Evolutionary conservation across 2,329 filamentous ascomycete genomes (phyloP), one percentile per base, ranked within the genome.

Genomic region (Colletotrichum sansevieriae): DNA sequence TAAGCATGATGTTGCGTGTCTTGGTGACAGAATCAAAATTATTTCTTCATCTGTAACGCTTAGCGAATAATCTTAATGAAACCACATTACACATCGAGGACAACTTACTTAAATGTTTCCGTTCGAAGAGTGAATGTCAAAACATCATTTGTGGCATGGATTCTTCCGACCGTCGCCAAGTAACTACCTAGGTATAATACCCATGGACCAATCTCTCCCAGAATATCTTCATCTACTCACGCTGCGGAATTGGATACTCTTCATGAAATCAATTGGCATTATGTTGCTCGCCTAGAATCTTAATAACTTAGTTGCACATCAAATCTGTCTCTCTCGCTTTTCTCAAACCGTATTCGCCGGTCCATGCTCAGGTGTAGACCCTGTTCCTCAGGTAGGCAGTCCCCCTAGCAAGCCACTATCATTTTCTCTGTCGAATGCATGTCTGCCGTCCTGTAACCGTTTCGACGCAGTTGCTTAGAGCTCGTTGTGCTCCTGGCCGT

Each of bases 401-500:
- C 9, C n/a, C n/a, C n/a, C 52, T n/a, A 3, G 52, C 52, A 20
- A 7, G 3, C 35, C 37, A 29, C 29, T 29, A 8, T 20, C 18
- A 9, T 59, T 52, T 52, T 22, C n/a, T 57, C 46, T 55, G 58
- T 18, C 12, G 22, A 41, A 51, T 51, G 65, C 55, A 60, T n/a
- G 43, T 51, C 12, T 46, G 11, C 13, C 43, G n/a, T 4, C 44
- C 13, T 9, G 13, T 5, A n/a, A 22, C 2, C n/a, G 9, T 35
- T 4, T 44, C 4, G 47, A 11, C 7, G 35, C 35, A 2, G 7
- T 20, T 11, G 0, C 58, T 77, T 80, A 90, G 73, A 90, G 83
- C 79, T 90, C 88, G 74, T 88, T 86, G 80, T 90, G 88, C 75
- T 86, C 86, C 76, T 87, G 83, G 67, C 74, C 74, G 71, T 87